Evolutionary conservation across 352 stramenopile species (phyloP), one percentile per base, ranked within the genome.

Genomic region (Globisporangium carolinianum): DNA sequence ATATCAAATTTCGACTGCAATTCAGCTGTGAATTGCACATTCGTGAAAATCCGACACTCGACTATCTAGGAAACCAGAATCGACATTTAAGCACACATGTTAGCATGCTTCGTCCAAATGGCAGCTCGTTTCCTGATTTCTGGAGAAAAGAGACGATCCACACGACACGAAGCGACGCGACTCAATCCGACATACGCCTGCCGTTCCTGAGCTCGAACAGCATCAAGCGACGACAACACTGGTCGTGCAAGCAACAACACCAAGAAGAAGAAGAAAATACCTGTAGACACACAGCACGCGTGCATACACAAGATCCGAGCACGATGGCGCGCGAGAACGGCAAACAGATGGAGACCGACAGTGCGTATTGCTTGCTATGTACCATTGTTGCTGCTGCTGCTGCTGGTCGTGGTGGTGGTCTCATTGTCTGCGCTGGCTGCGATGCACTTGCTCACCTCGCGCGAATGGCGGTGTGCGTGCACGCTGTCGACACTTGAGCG

Each of bases 291-390:
- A 32, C 24, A 32, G 24, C 24, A 32, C 1, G 24, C 24, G 24
- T 32, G 24, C 24, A 32, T 32, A 32, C 24, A 2, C 24, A 3
- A 32, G 24, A 32, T 32, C 11, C 14, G 32, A 45, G 17, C 5
- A 48, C 50, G 41, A 86, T 86, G 72, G 64, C 73, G 38, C 75
- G 72, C 46, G 74, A 86, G 43, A 81, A 89, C 59, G 69, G 68
- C 54, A 91, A 89, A 69, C 81, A 91, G 66, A 85, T 91, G 72
- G 81, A 91, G 67, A 91, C 81, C 39, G 79, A 88, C 62, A 91
- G 81, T 91, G 65, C 61, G 76, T 66, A 1, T 4, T 5, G 18
- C 8, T 58, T 5, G 15, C 14, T 56, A 14, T 55, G 3, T 43
- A 32, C 24, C 24, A 32, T 32, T 32, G 24, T 32, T 32, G 24